A percentile compares a stretch with the other conserved stretches of the same genome.
phyloP scores from a whole-genome alignment of 2,329 filamentous ascomycete genomes.

The Apiospora pterosperma region DNA sequence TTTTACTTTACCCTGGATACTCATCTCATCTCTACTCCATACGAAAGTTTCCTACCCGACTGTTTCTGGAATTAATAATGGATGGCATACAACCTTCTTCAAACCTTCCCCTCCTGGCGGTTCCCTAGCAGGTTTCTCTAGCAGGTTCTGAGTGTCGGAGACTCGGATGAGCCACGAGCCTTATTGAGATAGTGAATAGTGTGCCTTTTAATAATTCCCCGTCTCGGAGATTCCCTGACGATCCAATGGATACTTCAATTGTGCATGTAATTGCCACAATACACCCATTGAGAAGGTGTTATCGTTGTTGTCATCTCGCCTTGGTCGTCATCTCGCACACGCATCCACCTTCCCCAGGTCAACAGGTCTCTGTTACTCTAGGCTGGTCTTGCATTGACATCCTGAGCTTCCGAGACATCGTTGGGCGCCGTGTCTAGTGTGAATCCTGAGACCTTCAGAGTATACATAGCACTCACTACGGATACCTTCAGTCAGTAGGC shows the following conservation, averaged over 20 bases:
- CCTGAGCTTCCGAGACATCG: conserved; percentile 4
- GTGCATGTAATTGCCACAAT: neutral
- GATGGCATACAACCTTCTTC: conserved; percentile 1
- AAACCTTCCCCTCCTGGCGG: neutral
- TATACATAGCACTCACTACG: neutral
- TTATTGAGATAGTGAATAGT: neutral
- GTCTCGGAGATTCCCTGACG: neutral
- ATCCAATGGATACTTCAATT: neutral
- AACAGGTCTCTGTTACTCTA: neutral
- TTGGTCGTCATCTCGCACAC: neutral
- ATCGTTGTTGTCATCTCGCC: neutral
- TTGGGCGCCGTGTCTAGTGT: conserved; percentile 4
- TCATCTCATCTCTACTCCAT: too few species aligned
- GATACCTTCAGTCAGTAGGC: neutral
- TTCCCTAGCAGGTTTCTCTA: neutral
- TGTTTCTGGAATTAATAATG: neutral
- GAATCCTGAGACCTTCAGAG: neutral
- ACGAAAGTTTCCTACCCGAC: conserved; percentile 1
- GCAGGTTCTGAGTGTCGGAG: neutral
- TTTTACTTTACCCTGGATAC: too few species aligned
- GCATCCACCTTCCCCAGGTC: neutral
- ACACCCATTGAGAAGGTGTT: neutral
- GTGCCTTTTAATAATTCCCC: neutral
- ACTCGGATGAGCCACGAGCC: neutral
- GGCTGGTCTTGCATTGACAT: conserved; percentile 3